A percentile compares a stretch with the other conserved stretches of the same genome.
Evolutionary conservation across 2,329 filamentous ascomycete genomes (phyloP).

Genomic region (Neonectria neomacrospora): DNA sequence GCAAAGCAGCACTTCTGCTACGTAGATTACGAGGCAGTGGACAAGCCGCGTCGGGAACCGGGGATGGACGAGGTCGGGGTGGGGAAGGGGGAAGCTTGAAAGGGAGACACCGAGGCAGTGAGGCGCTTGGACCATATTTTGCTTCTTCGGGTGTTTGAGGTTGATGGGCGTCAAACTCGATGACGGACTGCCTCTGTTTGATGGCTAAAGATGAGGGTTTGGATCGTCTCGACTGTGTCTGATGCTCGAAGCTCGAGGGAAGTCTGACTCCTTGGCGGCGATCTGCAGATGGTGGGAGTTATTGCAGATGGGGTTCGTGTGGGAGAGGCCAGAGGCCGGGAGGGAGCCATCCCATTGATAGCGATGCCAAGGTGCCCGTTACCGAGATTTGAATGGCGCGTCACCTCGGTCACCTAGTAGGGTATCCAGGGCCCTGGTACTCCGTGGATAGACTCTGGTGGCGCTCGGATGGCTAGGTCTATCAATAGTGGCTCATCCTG

Average conservation of each 20-base stretch:
- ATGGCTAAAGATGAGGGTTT: not conserved
- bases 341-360: slow-evolving; percentile 15
- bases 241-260: slow-evolving; percentile 2
- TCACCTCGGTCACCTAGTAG: slow-evolving; percentile 9
- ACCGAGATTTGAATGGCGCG: slow-evolving; percentile 33
- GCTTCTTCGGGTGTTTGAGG: slow-evolving; percentile 7
- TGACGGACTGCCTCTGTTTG: not conserved
- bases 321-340: not conserved
- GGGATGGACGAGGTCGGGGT: slow-evolving; percentile 22
- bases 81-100: not conserved
- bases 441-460: slow-evolving; percentile 15
- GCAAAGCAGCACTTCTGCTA: not conserved
- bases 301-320: slow-evolving; percentile 6
- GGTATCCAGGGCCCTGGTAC: not conserved
- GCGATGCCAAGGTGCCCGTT: slow-evolving; percentile 15
- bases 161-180: slow-evolving; percentile 11
- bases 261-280: not conserved
- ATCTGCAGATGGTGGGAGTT: slow-evolving; percentile 17
- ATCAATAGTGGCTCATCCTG: slow-evolving; percentile 12
- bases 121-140: slow-evolving; percentile 10
- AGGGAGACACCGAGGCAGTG: slow-evolving; percentile 7
- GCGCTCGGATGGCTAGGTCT: slow-evolving; percentile 11
- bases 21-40: slow-evolving; percentile 6
- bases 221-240: slow-evolving; percentile 11
- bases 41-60: slow-evolving; percentile 22